phyloP scores from a whole-genome alignment of 805 yeast species.

The Candida chauliodis region DNA sequence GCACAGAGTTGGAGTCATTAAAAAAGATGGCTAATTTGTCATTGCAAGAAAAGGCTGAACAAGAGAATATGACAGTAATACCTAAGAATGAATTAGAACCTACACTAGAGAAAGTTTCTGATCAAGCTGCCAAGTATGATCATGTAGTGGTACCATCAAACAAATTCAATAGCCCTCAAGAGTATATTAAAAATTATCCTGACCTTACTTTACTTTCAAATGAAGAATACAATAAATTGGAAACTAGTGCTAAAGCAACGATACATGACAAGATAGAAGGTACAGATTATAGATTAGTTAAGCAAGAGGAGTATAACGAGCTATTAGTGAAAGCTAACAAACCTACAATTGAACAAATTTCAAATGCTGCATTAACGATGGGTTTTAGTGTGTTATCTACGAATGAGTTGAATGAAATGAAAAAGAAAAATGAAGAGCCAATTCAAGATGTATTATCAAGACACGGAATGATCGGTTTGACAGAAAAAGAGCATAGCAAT shows the following conservation, averaged over 20 bases:
- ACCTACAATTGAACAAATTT: slow-evolving; percentile 25
- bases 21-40: slow-evolving; percentile 10
- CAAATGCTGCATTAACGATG: slow-evolving; percentile 20
- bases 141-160: slow-evolving; percentile 13
- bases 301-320: slow-evolving; percentile 26
- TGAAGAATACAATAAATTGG: slow-evolving; percentile 19
- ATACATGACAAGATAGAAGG: slow-evolving; percentile 11
- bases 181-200: slow-evolving; percentile 3
- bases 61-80: slow-evolving; percentile 14
- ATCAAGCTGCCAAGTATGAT: slow-evolving; percentile 3
- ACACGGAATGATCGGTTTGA: slow-evolving; percentile 16
- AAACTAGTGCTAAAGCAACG: slow-evolving; percentile 16
- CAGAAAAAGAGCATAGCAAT: slow-evolving; percentile 15
- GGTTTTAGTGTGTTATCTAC: slow-evolving; percentile 17
- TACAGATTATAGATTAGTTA: slow-evolving; percentile 12
- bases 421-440: slow-evolving; percentile 11
- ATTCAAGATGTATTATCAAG: slow-evolving; percentile 16
- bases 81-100: slow-evolving; percentile 12
- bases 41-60: slow-evolving; percentile 15
- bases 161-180: slow-evolving; percentile 14
- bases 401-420: slow-evolving; percentile 21
- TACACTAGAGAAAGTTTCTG: slow-evolving; percentile 7
- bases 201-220: slow-evolving; percentile 12
- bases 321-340: slow-evolving; percentile 26
- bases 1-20: slow-evolving; percentile 11